phyloP scores from a whole-genome alignment of 441 rosid species.

The Populus trichocarpa region DNA sequence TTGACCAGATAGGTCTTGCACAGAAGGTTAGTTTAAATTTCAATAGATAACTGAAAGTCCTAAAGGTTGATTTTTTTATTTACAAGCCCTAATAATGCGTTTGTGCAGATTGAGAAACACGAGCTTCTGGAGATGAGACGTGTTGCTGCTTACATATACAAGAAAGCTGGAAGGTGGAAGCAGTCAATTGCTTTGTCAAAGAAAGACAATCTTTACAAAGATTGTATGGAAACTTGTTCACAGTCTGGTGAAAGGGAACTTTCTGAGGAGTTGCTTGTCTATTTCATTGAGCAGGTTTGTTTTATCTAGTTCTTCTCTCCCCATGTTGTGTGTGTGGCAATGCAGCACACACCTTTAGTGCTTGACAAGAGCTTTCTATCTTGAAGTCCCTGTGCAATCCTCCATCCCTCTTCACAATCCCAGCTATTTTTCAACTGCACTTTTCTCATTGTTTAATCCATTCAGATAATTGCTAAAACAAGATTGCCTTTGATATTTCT shows the following conservation, averaged over 20 bases:
- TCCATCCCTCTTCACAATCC: neutral
- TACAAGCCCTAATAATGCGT: neutral
- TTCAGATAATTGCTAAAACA: neutral
- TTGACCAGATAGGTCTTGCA: constrained; percentile 72
- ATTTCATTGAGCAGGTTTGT: constrained; percentile 50
- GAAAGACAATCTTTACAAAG: constrained; percentile 82
- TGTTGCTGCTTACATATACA: constrained; percentile 88
- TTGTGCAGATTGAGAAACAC: constrained; percentile 75
- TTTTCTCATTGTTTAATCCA: neutral
- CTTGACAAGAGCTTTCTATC: neutral
- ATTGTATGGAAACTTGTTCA: constrained; percentile 92
- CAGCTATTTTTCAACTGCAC: neutral
- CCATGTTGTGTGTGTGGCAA: neutral
- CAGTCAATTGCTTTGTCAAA: constrained; percentile 84
- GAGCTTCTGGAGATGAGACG: constrained; percentile 94
- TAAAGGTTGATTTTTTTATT: neutral
- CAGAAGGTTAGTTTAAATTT: constrained; percentile 46
- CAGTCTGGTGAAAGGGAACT: constrained; percentile 94
- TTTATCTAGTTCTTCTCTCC: neutral
- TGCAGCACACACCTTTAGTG: neutral
- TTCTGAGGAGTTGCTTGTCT: constrained; percentile 84
- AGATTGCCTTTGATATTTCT: neutral
- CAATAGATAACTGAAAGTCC: neutral
- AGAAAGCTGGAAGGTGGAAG: constrained; percentile 95
- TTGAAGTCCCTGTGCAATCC: neutral